Evolutionary conservation across 164 flowering plant genomes (phyloP).

Genomic region (Stephania cephalantha): DNA sequence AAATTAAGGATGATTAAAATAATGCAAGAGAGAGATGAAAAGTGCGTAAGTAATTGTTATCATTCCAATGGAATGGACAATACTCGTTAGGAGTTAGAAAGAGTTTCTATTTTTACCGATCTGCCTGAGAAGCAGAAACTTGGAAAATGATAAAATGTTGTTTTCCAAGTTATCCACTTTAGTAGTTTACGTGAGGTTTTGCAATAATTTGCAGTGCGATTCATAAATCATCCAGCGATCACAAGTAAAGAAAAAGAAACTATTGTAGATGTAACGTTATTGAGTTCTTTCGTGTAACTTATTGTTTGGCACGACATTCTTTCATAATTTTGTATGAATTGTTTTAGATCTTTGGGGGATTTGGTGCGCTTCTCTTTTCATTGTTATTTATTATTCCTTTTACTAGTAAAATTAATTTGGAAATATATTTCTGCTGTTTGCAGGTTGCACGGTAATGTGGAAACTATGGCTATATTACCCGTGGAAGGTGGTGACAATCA

Average conservation of each 20-base stretch:
- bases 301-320: no score
- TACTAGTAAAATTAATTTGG: not conserved
- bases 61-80: no score
- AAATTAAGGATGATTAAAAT: no score
- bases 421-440: conserved; percentile 5
- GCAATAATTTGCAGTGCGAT: no score
- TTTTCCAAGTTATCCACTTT: not conserved
- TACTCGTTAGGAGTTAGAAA: no score
- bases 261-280: no score
- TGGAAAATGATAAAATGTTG: not conserved
- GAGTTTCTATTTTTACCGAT: not conserved
- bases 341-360: not conserved
- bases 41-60: no score
- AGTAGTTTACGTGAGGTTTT: no score
- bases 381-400: not conserved
- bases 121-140: not conserved
- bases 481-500: conserved; percentile 47
- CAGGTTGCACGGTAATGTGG: conserved; percentile 95
- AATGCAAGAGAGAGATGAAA: no score
- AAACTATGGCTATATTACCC: conserved; percentile 67
- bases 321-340: not conserved
- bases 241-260: no score
- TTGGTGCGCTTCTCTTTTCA: not conserved
- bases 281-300: no score
- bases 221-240: no score